phyloP scores from a whole-genome alignment of 495 filamentous ascomycete genomes.

The Xylaria acuta region DNA sequence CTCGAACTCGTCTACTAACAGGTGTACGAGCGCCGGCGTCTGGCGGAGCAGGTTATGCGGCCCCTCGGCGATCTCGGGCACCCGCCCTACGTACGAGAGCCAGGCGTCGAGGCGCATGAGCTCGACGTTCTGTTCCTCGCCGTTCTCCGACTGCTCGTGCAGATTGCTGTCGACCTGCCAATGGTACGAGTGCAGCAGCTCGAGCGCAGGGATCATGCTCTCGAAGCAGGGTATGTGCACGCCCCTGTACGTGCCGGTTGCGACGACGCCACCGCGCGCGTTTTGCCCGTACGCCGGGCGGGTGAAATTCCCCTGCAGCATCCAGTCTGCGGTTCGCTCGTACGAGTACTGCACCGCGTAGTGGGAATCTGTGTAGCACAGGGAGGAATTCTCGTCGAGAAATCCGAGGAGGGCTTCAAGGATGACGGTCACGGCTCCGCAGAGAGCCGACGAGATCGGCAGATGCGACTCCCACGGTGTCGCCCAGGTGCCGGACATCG shows the following conservation, averaged over 20 bases:
- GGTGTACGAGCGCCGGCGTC: constrained; percentile 13
- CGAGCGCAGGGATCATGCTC: background rate
- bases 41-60: constrained; percentile 5
- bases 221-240: background rate
- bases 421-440: constrained; percentile 8
- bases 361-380: background rate
- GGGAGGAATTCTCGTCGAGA: background rate
- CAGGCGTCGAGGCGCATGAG: background rate
- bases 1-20: constrained; percentile 8
- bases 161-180: constrained; percentile 9
- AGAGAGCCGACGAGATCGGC: constrained; percentile 3
- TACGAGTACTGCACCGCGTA: background rate
- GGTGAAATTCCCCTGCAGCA: background rate
- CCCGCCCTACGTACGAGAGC: constrained; percentile 4
- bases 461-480: background rate
- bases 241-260: background rate
- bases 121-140: constrained; percentile 10
- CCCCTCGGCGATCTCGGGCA: constrained; percentile 6
- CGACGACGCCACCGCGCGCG: constrained; percentile 2
- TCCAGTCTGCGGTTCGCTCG: background rate
- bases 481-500: constrained; percentile 3
- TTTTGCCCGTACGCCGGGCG: constrained; percentile 3
- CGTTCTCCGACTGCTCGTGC: background rate
- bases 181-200: background rate
- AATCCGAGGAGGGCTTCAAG: constrained; percentile 10